Percentiles rank a stretch among this genome's conserved stretches.
phyloP scores from a whole-genome alignment of 768 basidiomycete genomes.

The Phaeotremella fagi region DNA sequence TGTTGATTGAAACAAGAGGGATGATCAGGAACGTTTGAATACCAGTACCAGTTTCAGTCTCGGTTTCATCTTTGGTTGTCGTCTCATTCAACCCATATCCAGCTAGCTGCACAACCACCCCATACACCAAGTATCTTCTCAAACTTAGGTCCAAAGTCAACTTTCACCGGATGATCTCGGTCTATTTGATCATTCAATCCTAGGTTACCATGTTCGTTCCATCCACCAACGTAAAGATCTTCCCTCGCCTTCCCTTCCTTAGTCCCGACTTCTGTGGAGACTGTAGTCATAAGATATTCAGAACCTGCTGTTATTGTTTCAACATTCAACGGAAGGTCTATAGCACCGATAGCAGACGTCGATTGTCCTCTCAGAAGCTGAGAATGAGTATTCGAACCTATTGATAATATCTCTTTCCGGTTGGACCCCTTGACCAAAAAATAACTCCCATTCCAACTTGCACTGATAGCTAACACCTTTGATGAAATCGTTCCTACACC shows the following conservation, averaged over 20 bases:
- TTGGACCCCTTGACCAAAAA: conserved; percentile 1
- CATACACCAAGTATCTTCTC: conserved; percentile 45
- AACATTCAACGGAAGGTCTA: conserved; percentile 4
- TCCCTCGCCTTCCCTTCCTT: conserved; percentile 50
- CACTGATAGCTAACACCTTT: conserved; percentile 9
- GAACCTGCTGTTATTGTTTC: conserved; percentile 64
- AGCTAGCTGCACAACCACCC: conserved; percentile 58
- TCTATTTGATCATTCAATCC: conserved; percentile 60
- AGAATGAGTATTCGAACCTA: conserved; percentile 37
- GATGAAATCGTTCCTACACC: conserved; percentile 31
- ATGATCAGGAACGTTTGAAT: too few species aligned
- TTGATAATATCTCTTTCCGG: conserved; percentile 10
- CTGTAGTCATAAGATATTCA: conserved; percentile 67
- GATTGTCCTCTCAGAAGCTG: conserved; percentile 25
- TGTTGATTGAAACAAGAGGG: too few species aligned
- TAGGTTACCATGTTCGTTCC: conserved; percentile 98
- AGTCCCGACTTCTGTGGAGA: not conserved
- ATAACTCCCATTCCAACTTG: conserved; percentile 37
- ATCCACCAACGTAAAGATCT: conserved; percentile 92
- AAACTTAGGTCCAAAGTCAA: conserved; percentile 7
- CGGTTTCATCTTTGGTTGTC: too few species aligned
- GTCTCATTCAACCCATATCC: conserved; percentile 51
- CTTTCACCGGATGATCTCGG: conserved; percentile 56
- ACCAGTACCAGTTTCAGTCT: too few species aligned
- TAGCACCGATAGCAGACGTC: not conserved